A percentile compares a stretch with the other conserved stretches of the same genome.
Evolutionary conservation across 176 grass and related monocot species (phyloP).

Genomic region (Eleusine coracana): DNA sequence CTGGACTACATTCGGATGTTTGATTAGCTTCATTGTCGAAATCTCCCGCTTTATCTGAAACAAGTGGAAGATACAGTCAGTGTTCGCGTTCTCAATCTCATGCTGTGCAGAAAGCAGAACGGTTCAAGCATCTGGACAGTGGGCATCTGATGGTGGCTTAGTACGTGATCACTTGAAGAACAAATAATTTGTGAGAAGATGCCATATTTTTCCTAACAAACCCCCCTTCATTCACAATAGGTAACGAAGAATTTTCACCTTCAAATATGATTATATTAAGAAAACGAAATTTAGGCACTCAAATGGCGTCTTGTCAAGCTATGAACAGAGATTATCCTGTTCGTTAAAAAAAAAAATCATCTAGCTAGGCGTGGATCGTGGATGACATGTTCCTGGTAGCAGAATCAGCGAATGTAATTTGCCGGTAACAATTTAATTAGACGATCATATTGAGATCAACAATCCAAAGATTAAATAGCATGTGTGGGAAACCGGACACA

Average conservation of each 20-base stretch:
- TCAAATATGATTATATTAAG: not conserved
- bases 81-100: not conserved
- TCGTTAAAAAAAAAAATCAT: too few relatives aligned
- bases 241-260: not conserved
- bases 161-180: not conserved
- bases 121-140: not conserved
- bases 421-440: not conserved
- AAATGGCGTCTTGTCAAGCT: not conserved
- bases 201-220: not conserved
- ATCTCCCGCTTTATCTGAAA: slow-evolving; percentile 96
- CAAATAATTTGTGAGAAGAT: not conserved
- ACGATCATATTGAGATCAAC: not conserved
- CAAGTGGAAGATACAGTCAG: slow-evolving; percentile 12
- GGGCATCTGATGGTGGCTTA: not conserved
- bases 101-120: not conserved
- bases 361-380: too few relatives aligned
- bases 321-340: not conserved
- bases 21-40: slow-evolving; percentile 96
- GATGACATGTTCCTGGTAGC: not conserved
- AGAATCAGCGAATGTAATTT: not conserved
- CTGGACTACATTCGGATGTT: slow-evolving; percentile 92
- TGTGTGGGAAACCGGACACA: not conserved
- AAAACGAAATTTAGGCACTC: not conserved
- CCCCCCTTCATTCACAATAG: not conserved
- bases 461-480: not conserved